Evolutionary conservation across 225 moss, liverwort and hornwort species (phyloP).

Genomic region (Pleurozium schreberi): DNA sequence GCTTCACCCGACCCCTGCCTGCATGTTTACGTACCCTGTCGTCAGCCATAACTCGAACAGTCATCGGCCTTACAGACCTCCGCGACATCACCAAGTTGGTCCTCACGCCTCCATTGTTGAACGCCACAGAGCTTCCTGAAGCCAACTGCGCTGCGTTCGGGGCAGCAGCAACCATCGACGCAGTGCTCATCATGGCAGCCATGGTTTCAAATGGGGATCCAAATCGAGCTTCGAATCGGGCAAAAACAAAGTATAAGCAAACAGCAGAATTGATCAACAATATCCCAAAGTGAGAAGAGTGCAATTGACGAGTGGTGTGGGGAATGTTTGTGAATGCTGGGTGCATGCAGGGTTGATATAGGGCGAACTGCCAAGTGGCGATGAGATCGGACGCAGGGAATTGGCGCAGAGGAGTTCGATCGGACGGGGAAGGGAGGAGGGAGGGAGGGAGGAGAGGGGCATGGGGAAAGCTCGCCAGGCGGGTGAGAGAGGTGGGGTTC

Average conservation of each 20-base stretch:
- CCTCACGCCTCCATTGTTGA: slow-evolving; percentile 20
- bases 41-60: slow-evolving; percentile 11
- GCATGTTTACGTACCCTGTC: not conserved
- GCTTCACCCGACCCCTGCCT: too few relatives aligned
- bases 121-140: slow-evolving; percentile 17
- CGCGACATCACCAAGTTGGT: slow-evolving; percentile 17
- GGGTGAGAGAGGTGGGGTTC: slow-evolving; percentile 3
- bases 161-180: slow-evolving; percentile 2
- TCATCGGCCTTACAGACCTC: not conserved
- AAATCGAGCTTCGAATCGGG: not conserved
- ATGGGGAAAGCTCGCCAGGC: not conserved
- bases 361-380: not conserved
- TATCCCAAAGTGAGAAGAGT: too few relatives aligned
- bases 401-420: not conserved
- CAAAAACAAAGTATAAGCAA: not conserved
- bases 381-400: not conserved
- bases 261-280: not conserved
- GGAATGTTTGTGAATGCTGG: not conserved
- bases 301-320: too few relatives aligned
- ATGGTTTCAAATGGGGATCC: not conserved
- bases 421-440: not conserved
- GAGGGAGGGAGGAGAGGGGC: too few relatives aligned
- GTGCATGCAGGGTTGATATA: not conserved
- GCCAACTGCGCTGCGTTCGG: slow-evolving; percentile 9
- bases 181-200: slow-evolving; percentile 33